Conservation (phyloP, 495 filamentous ascomycete species). For the Haplographium delicatum region DNA sequence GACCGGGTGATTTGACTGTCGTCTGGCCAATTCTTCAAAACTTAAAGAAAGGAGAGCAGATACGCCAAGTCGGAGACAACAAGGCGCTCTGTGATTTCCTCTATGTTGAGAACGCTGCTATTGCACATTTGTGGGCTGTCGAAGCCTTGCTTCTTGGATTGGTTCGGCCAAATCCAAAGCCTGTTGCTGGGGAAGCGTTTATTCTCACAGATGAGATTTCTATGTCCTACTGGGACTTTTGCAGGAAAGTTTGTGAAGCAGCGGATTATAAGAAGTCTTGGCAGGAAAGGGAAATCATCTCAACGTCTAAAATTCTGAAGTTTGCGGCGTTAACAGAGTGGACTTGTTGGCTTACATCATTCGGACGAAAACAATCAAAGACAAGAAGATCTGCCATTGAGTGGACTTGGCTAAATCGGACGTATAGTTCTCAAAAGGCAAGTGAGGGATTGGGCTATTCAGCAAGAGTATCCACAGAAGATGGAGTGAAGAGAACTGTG, state of each 20-base stretch:
- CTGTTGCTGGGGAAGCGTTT: background rate
- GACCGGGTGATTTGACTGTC: background rate
- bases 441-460: too few relatives aligned
- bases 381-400: too few relatives aligned
- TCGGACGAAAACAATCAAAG: too few relatives aligned
- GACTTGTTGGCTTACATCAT: too few relatives aligned
- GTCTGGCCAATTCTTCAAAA: background rate
- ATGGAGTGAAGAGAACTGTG: too few relatives aligned
- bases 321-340: too few relatives aligned
- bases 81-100: background rate
- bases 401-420: too few relatives aligned
- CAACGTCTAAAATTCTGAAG: too few relatives aligned
- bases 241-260: background rate
- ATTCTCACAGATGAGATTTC: background rate
- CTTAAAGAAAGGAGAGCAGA: background rate
- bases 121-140: background rate
- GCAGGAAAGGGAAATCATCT: too few relatives aligned
- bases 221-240: background rate
- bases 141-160: background rate
- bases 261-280: too few relatives aligned
- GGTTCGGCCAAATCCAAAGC: background rate
- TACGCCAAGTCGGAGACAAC: background rate
- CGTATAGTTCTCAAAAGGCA: too few relatives aligned
- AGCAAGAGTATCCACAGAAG: too few relatives aligned
- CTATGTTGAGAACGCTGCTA: background rate